Evolutionary conservation across 164 flowering plant species (phyloP).

Genomic region (Brasenia schreberi): DNA sequence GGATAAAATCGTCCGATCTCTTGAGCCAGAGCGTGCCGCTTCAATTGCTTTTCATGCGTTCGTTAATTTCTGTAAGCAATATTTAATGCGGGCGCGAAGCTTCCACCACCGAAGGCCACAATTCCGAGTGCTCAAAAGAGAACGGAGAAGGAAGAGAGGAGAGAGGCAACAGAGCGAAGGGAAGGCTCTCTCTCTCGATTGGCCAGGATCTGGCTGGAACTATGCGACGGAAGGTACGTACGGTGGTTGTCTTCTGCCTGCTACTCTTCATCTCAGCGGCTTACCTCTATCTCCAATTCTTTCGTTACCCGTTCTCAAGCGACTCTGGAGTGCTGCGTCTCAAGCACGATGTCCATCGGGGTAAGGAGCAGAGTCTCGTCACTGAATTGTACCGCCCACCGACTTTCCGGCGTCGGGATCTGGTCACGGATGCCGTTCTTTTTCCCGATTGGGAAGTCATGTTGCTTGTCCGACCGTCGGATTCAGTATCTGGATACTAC

Average conservation of each 20-base stretch:
- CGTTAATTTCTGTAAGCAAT: no score
- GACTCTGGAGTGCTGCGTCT: conserved; percentile 4
- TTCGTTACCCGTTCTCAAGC: conserved; percentile 1
- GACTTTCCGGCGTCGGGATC: conserved; percentile 2
- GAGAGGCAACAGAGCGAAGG: no score
- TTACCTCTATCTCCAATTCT: not conserved
- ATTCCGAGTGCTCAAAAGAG: no score
- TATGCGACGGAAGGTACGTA: not conserved
- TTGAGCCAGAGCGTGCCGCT: no score
- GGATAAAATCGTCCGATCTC: no score
- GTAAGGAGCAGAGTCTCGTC: not conserved
- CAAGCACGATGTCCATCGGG: not conserved
- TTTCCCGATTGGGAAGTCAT: conserved; percentile 73
- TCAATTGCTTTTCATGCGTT: no score
- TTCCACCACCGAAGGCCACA: no score
- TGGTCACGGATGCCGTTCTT: conserved; percentile 30
- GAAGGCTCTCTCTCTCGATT: not conserved
- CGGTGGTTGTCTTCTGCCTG: not conserved
- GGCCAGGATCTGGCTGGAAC: not conserved
- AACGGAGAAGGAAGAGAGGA: no score
- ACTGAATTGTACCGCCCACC: not conserved
- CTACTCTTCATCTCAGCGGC: not conserved
- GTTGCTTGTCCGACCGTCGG: conserved; percentile 14
- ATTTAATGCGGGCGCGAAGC: no score
- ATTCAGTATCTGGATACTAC: conserved; percentile 3